phyloP scores from a whole-genome alignment of 306 rosid genomes.

The Cucurbita maxima region DNA sequence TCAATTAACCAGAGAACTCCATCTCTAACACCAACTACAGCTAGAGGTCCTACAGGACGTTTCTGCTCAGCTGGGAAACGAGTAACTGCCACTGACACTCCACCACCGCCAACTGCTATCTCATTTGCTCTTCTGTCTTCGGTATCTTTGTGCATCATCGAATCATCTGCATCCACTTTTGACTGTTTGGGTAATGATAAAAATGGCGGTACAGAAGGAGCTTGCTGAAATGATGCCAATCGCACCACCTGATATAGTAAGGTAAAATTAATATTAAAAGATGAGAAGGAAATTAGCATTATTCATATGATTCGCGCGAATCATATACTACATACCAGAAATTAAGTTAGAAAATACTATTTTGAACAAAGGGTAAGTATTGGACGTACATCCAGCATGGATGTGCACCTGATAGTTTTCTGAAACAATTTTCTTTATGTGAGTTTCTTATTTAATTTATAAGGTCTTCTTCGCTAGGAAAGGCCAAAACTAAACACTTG shows the following conservation, averaged over 20 bases:
- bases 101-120: slow-evolving; percentile 99
- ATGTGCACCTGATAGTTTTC: neutral
- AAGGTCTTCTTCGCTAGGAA: neutral
- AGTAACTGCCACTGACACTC: slow-evolving; percentile 88
- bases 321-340: neutral
- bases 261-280: neutral
- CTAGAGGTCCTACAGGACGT: slow-evolving; percentile 89
- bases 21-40: slow-evolving; percentile 90
- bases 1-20: slow-evolving; percentile 99
- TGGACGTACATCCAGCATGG: neutral
- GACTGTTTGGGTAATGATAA: slow-evolving; percentile 61
- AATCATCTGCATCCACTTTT: slow-evolving; percentile 57
- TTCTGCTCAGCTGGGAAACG: slow-evolving; percentile 94
- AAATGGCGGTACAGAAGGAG: slow-evolving; percentile 96
- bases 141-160: slow-evolving; percentile 28
- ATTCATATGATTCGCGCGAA: neutral
- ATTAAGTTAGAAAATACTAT: neutral
- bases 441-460: neutral
- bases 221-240: slow-evolving; percentile 96
- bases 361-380: neutral
- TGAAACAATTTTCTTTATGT: neutral
- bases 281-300: neutral
- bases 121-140: slow-evolving; percentile 76
- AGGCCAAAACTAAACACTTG: neutral
- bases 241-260: slow-evolving; percentile 66